Conservation (phyloP, 768 basidiomycete species). For the Collybia mongolica region DNA sequence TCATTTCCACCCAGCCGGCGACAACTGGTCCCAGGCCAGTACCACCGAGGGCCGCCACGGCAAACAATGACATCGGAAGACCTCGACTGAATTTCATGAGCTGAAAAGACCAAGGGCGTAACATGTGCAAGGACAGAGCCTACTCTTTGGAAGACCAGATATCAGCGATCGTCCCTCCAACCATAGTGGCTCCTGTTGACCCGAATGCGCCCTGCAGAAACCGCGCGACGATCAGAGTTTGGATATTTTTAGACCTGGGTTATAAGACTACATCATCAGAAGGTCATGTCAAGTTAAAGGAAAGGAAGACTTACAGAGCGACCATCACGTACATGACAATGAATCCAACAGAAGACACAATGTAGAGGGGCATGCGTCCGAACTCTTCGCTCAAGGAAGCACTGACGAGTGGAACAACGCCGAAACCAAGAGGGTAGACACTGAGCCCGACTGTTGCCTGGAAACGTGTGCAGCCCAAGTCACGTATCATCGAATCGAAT, state of each 20-base stretch:
- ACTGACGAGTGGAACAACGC: conserved; percentile 61
- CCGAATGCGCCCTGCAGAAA: conserved; percentile 66
- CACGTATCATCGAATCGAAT: conserved; percentile 52
- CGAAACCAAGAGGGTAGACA: conserved; percentile 61
- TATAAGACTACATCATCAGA: not conserved
- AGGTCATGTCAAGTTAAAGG: not conserved
- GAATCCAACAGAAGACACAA: conserved; percentile 50
- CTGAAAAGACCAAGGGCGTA: not conserved
- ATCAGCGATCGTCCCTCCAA: conserved; percentile 71
- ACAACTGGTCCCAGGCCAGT: conserved; percentile 63
- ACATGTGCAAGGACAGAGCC: conserved; percentile 12
- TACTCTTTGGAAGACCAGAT: conserved; percentile 66
- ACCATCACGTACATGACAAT: conserved; percentile 50
- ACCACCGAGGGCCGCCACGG: conserved; percentile 56
- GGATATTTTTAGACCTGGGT: conserved; percentile 46
- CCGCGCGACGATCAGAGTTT: conserved; percentile 63
- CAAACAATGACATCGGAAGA: conserved; percentile 75
- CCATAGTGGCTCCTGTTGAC: conserved; percentile 71
- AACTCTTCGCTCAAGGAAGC: conserved; percentile 75
- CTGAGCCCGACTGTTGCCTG: conserved; percentile 48
- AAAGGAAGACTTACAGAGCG: conserved; percentile 31
- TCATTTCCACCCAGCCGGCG: conserved; percentile 68
- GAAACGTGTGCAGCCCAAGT: conserved; percentile 42
- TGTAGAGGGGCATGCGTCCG: conserved; percentile 60
- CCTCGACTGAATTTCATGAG: conserved; percentile 55